phyloP scores from a whole-genome alignment of 768 basidiomycete genomes.

The Russula compacta region DNA sequence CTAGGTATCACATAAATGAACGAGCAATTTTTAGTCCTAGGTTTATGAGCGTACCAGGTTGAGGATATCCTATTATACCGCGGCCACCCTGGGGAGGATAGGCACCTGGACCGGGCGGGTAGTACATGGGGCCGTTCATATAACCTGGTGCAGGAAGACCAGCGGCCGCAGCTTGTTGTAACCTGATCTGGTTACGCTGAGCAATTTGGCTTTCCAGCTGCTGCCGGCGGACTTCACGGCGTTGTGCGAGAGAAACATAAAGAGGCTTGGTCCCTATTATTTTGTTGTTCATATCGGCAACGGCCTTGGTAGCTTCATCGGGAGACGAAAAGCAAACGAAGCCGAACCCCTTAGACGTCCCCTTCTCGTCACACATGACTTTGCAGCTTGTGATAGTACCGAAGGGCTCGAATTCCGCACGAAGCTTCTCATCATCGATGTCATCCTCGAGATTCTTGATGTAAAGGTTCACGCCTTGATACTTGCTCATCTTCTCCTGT shows the following conservation, averaged over 20 bases:
- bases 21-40: not conserved
- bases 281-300: conserved; percentile 99
- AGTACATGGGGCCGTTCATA: conserved; percentile 82
- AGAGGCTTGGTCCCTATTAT: conserved; percentile 98
- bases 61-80: conserved; percentile 69
- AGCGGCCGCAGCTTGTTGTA: conserved; percentile 90
- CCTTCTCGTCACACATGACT: conserved; percentile 97
- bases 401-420: conserved; percentile 92
- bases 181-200: conserved; percentile 93
- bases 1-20: conserved; percentile 55
- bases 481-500: conserved; percentile 97
- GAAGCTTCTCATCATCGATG: conserved; percentile 94
- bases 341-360: conserved; percentile 90
- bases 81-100: conserved; percentile 76
- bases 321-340: conserved; percentile 99
- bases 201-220: conserved; percentile 98
- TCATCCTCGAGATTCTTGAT: conserved; percentile 99
- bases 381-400: conserved; percentile 98
- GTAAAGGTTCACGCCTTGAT: conserved; percentile 97
- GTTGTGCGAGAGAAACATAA: conserved; percentile 97
- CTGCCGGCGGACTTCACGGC: conserved; percentile 95
- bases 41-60: conserved; percentile 54
- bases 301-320: conserved; percentile 98
- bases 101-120: conserved; percentile 64
- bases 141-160: conserved; percentile 68